Evolutionary conservation across 805 yeast species (phyloP).

Genomic region (Zygosaccharomyces lentus): DNA sequence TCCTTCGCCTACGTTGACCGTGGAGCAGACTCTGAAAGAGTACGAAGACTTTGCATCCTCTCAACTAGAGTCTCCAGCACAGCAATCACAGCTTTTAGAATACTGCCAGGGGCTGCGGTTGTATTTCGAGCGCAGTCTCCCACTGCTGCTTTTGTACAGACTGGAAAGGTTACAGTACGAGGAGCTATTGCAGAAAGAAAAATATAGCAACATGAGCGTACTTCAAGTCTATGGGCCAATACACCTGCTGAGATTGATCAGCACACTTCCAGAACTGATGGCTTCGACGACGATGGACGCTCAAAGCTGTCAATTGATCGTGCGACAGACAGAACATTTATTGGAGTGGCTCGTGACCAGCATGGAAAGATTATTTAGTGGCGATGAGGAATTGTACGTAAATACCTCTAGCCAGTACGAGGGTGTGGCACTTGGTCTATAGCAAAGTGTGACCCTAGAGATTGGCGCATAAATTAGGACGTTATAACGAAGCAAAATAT

Average conservation of each 20-base stretch:
- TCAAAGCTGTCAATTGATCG: slow-evolving; percentile 44
- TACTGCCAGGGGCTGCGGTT: slow-evolving; percentile 62
- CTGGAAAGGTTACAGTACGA: slow-evolving; percentile 32
- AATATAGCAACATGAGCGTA: slow-evolving; percentile 11
- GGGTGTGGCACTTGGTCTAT: slow-evolving; percentile 35
- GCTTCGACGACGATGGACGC: slow-evolving; percentile 76
- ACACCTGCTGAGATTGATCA: slow-evolving; percentile 73
- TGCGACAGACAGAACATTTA: slow-evolving; percentile 27
- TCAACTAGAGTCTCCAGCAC: slow-evolving; percentile 33
- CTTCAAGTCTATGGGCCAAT: slow-evolving; percentile 67
- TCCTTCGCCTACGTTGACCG: slow-evolving; percentile 52
- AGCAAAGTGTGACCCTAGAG: not conserved
- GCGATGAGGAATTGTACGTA: slow-evolving; percentile 22
- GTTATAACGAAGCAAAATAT: not conserved
- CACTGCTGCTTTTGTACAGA: slow-evolving; percentile 29
- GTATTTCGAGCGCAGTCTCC: slow-evolving; percentile 68
- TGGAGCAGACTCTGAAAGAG: slow-evolving; percentile 49
- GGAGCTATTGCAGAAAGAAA: slow-evolving; percentile 17
- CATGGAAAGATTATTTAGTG: slow-evolving; percentile 15
- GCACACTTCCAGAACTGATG: slow-evolving; percentile 77
- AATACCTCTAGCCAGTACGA: slow-evolving; percentile 36
- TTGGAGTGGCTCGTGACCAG: slow-evolving; percentile 28
- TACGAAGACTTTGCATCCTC: slow-evolving; percentile 39
- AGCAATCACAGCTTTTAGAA: slow-evolving; percentile 56
- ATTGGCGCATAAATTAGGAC: not conserved